A percentile compares a stretch with the other conserved stretches of the same genome.
Conservation (phyloP, 2,329 filamentous ascomycete species). For the Dactylonectria estremocensis region DNA sequence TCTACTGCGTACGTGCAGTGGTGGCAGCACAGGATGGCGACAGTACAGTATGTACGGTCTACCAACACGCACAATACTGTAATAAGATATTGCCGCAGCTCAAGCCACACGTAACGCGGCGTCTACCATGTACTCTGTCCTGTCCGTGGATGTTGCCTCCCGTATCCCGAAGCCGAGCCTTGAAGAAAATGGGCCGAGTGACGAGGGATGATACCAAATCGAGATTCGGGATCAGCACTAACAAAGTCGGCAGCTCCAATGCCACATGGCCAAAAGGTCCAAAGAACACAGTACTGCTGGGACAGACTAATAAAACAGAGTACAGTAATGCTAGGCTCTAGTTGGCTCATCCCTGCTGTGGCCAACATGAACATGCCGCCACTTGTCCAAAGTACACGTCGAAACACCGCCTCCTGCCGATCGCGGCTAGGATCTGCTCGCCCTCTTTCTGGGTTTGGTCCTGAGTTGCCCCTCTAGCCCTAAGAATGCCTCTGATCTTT, state of each 20-base stretch:
- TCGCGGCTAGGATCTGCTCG: neutral
- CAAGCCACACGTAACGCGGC: neutral
- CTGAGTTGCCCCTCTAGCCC: too few relatives aligned
- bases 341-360: neutral
- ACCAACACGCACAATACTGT: too few relatives aligned
- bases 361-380: slow-evolving; percentile 2
- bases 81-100: neutral
- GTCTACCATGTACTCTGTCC: neutral
- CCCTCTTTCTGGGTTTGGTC: neutral
- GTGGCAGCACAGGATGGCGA: neutral
- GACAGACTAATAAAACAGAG: too few relatives aligned
- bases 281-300: neutral
- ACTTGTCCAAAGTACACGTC: neutral
- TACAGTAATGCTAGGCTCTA: too few relatives aligned
- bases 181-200: neutral
- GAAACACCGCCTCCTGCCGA: slow-evolving; percentile 12
- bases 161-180: neutral
- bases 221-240: neutral
- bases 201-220: neutral
- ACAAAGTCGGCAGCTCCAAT: neutral
- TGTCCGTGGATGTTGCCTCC: neutral
- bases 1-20: neutral
- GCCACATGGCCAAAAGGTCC: neutral
- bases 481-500: too few relatives aligned
- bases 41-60: neutral